Evolutionary conservation across 192 early-diverging fungal genomes (phyloP).

Genomic region (Funneliformis geosporum): DNA sequence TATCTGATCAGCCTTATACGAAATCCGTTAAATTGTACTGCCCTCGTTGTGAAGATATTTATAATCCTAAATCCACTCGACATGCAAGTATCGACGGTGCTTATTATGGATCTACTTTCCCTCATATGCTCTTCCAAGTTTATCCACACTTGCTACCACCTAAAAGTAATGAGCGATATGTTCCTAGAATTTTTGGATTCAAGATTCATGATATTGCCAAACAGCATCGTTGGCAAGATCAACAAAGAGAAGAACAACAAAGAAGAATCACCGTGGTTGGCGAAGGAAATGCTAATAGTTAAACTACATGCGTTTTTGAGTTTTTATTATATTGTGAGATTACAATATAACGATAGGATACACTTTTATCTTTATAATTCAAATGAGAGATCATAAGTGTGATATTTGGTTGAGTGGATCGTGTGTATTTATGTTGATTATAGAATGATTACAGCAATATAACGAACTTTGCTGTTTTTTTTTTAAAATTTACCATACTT

Average conservation of each 20-base stretch:
- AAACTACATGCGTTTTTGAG: neutral
- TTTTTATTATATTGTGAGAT: neutral
- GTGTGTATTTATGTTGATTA: neutral
- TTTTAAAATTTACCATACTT: neutral
- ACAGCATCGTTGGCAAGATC: conserved; percentile 91
- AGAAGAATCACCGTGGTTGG: conserved; percentile 49
- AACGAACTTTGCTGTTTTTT: neutral
- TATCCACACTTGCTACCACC: conserved; percentile 81
- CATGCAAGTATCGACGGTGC: conserved; percentile 92
- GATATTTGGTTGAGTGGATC: neutral
- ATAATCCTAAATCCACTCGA: conserved; percentile 85
- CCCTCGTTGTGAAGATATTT: conserved; percentile 94
- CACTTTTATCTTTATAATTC: neutral
- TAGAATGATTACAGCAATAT: neutral
- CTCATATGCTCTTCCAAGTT: conserved; percentile 93
- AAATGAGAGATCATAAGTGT: neutral
- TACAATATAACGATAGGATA: neutral
- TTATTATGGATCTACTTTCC: conserved; percentile 95
- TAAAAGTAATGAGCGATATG: conserved; percentile 79
- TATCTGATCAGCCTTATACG: conserved; percentile 82
- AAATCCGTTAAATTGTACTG: conserved; percentile 96
- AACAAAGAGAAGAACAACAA: conserved; percentile 70
- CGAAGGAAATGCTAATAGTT: conserved; percentile 31
- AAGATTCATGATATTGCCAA: conserved; percentile 84
- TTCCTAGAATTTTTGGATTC: conserved; percentile 99